Conservation (phyloP, 805 yeast genomes). For the Torulaspora gathmanii region DNA sequence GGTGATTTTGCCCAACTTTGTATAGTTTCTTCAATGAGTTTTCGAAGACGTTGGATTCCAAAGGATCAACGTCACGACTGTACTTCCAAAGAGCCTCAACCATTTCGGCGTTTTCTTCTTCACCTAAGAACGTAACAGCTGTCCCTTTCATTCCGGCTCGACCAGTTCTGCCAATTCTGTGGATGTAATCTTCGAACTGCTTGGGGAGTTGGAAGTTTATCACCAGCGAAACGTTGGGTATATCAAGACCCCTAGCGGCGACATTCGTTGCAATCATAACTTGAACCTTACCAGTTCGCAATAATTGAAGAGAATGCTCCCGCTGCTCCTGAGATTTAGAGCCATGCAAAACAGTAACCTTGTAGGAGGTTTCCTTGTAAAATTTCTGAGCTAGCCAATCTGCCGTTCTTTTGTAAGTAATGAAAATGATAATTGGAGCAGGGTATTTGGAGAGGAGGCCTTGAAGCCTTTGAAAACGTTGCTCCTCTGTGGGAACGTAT, state of each 20-base stretch:
- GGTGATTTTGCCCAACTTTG: conserved; percentile 14
- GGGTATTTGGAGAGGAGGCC: conserved; percentile 25
- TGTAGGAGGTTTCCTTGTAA: conserved; percentile 40
- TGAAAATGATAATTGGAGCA: conserved; percentile 75
- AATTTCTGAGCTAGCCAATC: conserved; percentile 59
- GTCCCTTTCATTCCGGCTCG: conserved; percentile 83
- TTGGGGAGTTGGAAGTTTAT: conserved; percentile 81
- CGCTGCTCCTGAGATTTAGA: conserved; percentile 80
- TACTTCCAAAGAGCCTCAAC: conserved; percentile 40
- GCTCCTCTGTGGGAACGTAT: conserved; percentile 42
- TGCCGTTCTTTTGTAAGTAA: conserved; percentile 68
- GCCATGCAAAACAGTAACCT: conserved; percentile 72
- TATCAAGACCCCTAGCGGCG: conserved; percentile 93
- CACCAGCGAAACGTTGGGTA: conserved; percentile 80
- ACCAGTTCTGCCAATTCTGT: conserved; percentile 94
- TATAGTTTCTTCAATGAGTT: conserved; percentile 14
- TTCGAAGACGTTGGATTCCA: conserved; percentile 19
- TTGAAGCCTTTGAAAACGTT: conserved; percentile 39
- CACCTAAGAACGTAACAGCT: conserved; percentile 67
- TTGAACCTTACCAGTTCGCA: conserved; percentile 52
- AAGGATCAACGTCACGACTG: conserved; percentile 37
- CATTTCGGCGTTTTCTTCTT: conserved; percentile 48
- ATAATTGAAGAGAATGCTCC: conserved; percentile 63
- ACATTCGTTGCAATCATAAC: conserved; percentile 88
- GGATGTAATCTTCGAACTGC: conserved; percentile 77